phyloP scores from a whole-genome alignment of 371 early-diverging fungal genomes.

The Zychaea mexicana region DNA sequence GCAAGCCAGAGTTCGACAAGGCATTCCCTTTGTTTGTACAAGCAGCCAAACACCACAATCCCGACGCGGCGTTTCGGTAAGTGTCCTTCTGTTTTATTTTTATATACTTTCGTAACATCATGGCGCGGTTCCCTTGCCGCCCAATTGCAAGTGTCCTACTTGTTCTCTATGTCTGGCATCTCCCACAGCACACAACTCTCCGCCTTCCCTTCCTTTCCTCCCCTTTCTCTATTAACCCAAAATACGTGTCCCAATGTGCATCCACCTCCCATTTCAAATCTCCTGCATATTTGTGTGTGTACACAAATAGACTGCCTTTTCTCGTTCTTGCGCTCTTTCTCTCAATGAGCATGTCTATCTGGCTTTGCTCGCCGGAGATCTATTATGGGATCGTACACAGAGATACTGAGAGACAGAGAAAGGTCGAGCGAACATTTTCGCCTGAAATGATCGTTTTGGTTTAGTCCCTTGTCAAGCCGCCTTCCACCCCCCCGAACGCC shows the following conservation, averaged over 20 bases:
- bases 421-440: slow-evolving; percentile 1
- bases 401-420: too few relatives aligned
- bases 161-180: background rate
- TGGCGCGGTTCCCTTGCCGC: background rate
- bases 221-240: background rate
- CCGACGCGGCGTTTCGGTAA: slow-evolving; percentile 64
- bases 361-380: too few relatives aligned
- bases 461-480: background rate
- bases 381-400: background rate
- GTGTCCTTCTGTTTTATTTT: slow-evolving; percentile 11
- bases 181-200: background rate
- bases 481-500: background rate
- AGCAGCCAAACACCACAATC: slow-evolving; percentile 66
- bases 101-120: too few relatives aligned
- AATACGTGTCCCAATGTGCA: background rate
- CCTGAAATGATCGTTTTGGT: background rate
- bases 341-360: too few relatives aligned
- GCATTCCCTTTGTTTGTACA: slow-evolving; percentile 67
- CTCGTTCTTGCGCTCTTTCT: background rate
- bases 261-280: slow-evolving; percentile 4
- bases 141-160: background rate
- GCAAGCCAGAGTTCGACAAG: slow-evolving; percentile 63
- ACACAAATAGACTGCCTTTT: background rate
- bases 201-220: background rate
- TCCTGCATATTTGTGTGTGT: slow-evolving; percentile 5